A percentile compares a stretch with the other conserved stretches of the same genome.
Conservation (phyloP, 2,329 filamentous ascomycete genomes). For the Aspergillus niger region DNA sequence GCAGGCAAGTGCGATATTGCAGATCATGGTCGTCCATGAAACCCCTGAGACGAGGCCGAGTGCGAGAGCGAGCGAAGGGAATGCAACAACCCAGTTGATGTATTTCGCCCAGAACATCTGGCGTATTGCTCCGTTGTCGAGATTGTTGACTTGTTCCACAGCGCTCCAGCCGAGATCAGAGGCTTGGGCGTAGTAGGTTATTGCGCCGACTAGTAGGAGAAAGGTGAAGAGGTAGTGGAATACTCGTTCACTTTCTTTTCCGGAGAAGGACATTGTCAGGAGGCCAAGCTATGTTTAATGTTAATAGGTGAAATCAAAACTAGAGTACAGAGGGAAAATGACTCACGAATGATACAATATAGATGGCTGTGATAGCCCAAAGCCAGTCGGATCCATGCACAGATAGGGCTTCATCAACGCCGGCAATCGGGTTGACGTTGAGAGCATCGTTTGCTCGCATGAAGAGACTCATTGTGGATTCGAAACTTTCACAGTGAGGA, state of each 20-base stretch:
- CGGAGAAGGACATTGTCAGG: constrained; percentile 43
- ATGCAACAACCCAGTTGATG: constrained; percentile 57
- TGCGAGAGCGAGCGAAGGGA: constrained; percentile 49
- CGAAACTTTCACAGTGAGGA: no score
- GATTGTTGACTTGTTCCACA: constrained; percentile 29
- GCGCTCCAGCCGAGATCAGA: constrained; percentile 52
- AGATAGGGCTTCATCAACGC: constrained; percentile 43
- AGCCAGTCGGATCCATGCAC: constrained; percentile 58
- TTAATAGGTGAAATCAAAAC: constrained; percentile 23
- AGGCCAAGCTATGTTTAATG: constrained; percentile 46
- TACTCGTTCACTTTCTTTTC: constrained; percentile 33
- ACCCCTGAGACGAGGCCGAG: constrained; percentile 46
- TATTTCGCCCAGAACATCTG: constrained; percentile 60
- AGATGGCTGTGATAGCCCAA: constrained; percentile 57
- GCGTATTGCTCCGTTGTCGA: constrained; percentile 31
- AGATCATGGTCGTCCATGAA: constrained; percentile 59
- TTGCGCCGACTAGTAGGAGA: constrained; percentile 52
- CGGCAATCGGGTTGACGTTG: constrained; percentile 49
- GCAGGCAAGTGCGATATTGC: constrained; percentile 54
- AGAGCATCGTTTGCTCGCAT: constrained; percentile 51
- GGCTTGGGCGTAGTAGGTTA: constrained; percentile 57
- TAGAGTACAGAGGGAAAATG: not conserved
- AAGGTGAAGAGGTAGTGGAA: constrained; percentile 61
- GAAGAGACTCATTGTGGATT: no score
- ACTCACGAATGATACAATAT: constrained; percentile 50